Percentiles rank a stretch among this genome's conserved stretches.
Evolutionary conservation across 495 filamentous ascomycete genomes (phyloP).

Genomic region (Penicillium paradoxum): DNA sequence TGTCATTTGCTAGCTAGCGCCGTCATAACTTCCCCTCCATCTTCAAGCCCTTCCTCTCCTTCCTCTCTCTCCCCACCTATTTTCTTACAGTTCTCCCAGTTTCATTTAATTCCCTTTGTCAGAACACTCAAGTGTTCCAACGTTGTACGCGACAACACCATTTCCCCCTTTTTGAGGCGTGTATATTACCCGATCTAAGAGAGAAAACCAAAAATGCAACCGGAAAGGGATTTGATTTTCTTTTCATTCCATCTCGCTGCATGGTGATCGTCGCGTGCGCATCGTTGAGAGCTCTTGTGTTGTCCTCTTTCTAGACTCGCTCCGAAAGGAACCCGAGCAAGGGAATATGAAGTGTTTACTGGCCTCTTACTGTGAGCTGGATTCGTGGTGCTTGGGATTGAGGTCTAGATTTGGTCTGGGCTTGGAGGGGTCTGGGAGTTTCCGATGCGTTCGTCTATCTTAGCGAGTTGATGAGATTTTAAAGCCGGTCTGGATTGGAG

Average conservation of each 20-base stretch:
- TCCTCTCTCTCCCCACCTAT: conserved; percentile 8
- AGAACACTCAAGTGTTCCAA: conserved; percentile 28
- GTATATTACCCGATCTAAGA: conserved; percentile 47
- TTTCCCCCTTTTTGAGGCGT: conserved; percentile 38
- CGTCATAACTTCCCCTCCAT: conserved; percentile 10
- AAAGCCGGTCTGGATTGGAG: conserved; percentile 27
- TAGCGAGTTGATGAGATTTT: conserved; percentile 27
- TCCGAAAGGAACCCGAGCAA: conserved; percentile 8
- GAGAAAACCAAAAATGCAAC: conserved; percentile 16
- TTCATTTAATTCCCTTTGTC: conserved; percentile 31
- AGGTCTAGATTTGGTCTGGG: background rate
- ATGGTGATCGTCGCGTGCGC: background rate
- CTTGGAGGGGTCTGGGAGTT: background rate
- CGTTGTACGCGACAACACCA: conserved; percentile 26
- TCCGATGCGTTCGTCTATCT: conserved; percentile 16
- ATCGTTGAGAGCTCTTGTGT: background rate
- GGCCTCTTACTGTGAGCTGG: background rate
- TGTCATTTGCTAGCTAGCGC: conserved; percentile 35
- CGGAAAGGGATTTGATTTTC: conserved; percentile 30
- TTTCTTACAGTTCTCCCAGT: conserved; percentile 9
- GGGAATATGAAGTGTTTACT: background rate
- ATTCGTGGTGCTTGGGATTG: background rate
- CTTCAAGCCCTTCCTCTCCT: conserved; percentile 32
- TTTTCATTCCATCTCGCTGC: conserved; percentile 1
- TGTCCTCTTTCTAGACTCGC: conserved; percentile 8